Evolutionary conservation across 371 early-diverging fungal species (phyloP), one percentile per base, ranked within the genome.

Genomic region (Mortierella sp.): DNA sequence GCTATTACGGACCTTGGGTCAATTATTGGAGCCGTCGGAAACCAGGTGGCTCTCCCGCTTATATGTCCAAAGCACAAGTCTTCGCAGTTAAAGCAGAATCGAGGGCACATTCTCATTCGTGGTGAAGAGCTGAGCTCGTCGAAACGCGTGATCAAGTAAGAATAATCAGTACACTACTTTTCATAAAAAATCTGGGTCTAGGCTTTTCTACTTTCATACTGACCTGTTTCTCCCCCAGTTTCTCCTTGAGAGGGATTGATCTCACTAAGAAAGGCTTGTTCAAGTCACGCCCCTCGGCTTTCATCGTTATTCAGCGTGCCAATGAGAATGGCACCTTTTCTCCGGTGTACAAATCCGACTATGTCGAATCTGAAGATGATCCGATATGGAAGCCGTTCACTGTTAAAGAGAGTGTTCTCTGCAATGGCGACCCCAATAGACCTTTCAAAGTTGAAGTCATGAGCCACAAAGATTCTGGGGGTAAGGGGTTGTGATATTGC

Each of bases 341-440:
- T 2, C 80, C 84, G 0, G 84, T 84, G 6, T 79, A 74, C 73
- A 63, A 74, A 54, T 69, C 77, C 16, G 30, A 40, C 28, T 57
- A 65, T 28, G 68, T 68, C 4, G 28, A 62, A 20, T 54, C 55
- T 26, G 45, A 75, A 11, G 72, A 72, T 45, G 70, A 72, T 37
- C 75, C 73, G 12, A 57, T 47, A 37, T 69, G 69, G 72, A 60
- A 69, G 62, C 45, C 66, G 1, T 75, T 83, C 39, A 69, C 64
- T 22, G 67, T 84, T 54, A 84, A 72, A 26, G 84, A 78, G 59
- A 45, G 65, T 14, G 35, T 69, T 20, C 67, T 84, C 24, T 75
- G 78, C 64, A 80, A 80, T 45, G 80, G 84, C 3, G 84, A 84
- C 58, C 80, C 63, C 2, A 68, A 77, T 49, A 64, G 84, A 6